phyloP scores from a whole-genome alignment of 805 yeast genomes.

The Naumovozyma castellii region DNA sequence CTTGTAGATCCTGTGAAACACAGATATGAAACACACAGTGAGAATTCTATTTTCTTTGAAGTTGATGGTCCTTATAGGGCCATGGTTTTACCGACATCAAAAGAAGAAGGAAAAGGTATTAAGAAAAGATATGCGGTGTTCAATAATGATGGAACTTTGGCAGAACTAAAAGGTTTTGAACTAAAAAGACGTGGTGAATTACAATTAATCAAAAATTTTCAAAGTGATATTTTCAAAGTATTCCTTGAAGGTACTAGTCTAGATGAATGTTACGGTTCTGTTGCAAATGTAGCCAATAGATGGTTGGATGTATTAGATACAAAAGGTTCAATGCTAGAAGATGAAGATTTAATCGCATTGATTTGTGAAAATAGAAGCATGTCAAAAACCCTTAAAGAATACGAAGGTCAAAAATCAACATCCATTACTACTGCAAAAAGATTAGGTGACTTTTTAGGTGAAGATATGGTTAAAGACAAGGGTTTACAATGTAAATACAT shows the following conservation, averaged over 20 bases:
- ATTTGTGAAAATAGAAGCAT: conserved; percentile 94
- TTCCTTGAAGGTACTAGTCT: conserved; percentile 79
- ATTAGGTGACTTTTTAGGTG: conserved; percentile 89
- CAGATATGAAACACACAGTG: conserved; percentile 69
- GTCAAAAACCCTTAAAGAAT: conserved; percentile 86
- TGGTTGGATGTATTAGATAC: conserved; percentile 93
- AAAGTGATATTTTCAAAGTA: conserved; percentile 84
- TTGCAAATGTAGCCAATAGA: conserved; percentile 85
- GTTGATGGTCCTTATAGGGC: conserved; percentile 98
- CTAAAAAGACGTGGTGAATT: conserved; percentile 94
- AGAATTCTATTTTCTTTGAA: conserved; percentile 92
- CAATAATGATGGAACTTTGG: conserved; percentile 85
- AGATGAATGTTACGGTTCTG: conserved; percentile 75
- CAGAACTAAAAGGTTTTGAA: conserved; percentile 95
- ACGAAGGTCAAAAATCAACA: conserved; percentile 84
- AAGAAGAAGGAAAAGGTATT: conserved; percentile 93
- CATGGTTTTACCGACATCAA: conserved; percentile 93
- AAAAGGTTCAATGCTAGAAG: conserved; percentile 78
- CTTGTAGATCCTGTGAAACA: conserved; percentile 58
- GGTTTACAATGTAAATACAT: conserved; percentile 93
- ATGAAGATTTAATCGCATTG: conserved; percentile 85
- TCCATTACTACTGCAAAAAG: conserved; percentile 93
- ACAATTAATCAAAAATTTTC: conserved; percentile 87
- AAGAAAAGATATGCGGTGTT: conserved; percentile 96
- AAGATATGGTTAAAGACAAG: conserved; percentile 91